phyloP scores from a whole-genome alignment of 139 green algal genomes.

The Yamagishiella unicocca region DNA sequence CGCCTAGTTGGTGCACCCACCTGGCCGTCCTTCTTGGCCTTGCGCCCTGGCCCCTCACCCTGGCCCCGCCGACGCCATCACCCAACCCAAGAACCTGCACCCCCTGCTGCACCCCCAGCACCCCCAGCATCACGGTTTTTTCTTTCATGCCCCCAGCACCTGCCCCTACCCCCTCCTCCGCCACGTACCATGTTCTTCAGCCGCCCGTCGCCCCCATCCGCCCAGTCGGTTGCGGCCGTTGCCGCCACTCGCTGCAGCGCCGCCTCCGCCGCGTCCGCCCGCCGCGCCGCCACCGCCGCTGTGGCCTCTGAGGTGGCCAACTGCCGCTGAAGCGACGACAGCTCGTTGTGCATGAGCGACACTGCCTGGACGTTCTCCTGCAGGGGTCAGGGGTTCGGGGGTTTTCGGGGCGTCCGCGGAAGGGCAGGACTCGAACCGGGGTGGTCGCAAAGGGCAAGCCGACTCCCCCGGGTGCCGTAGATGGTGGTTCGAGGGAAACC shows the following conservation, averaged over 20 bases:
- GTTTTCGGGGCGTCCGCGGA: too few relatives aligned
- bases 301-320: slow-evolving; percentile 19
- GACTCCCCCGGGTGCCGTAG: too few relatives aligned
- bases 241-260: slow-evolving; percentile 5
- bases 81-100: too few relatives aligned
- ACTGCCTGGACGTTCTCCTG: slow-evolving; percentile 64
- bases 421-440: too few relatives aligned
- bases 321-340: slow-evolving; percentile 52
- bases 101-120: neutral
- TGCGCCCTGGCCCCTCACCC: too few relatives aligned
- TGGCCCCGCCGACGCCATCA: too few relatives aligned
- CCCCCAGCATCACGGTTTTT: neutral
- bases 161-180: neutral
- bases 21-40: too few relatives aligned
- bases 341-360: slow-evolving; percentile 64
- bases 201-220: neutral
- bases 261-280: slow-evolving; percentile 40
- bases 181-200: slow-evolving; percentile 29
- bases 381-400: neutral
- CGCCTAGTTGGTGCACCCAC: too few relatives aligned
- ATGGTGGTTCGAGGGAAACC: too few relatives aligned
- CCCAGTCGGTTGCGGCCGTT: neutral
- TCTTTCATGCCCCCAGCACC: neutral
- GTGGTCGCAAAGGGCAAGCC: too few relatives aligned
- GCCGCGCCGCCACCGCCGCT: slow-evolving; percentile 16